phyloP scores from a whole-genome alignment of 2,329 filamentous ascomycete species.

The Fusarium longipes region DNA sequence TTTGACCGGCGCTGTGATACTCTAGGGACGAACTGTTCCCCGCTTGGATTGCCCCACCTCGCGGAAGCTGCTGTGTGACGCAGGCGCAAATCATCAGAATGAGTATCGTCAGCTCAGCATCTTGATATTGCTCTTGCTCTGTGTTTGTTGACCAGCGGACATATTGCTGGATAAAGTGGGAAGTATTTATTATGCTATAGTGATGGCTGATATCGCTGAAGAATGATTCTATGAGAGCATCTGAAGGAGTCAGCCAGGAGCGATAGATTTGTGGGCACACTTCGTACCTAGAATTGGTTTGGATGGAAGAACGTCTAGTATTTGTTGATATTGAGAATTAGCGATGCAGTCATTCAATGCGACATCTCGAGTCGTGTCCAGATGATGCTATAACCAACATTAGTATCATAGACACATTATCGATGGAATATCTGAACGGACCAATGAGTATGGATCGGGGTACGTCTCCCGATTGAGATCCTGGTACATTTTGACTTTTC shows the following conservation, averaged over 20 bases:
- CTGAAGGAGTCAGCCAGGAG: neutral
- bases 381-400: neutral
- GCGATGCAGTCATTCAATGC: neutral
- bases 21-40: neutral
- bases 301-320: neutral
- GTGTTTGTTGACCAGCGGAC: neutral
- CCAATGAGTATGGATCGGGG: neutral
- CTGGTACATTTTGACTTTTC: constrained; percentile 3
- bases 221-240: constrained; percentile 17
- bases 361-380: neutral
- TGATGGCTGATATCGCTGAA: constrained; percentile 26
- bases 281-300: constrained; percentile 3
- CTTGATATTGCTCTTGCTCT: neutral
- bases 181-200: constrained; percentile 15
- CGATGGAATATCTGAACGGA: neutral
- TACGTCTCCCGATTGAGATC: neutral
- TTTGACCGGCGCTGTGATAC: neutral
- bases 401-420: neutral
- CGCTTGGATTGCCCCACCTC: neutral
- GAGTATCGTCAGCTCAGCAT: constrained; percentile 12
- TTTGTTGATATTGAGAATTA: neutral
- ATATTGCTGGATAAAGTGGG: constrained; percentile 12
- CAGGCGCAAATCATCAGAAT: constrained; percentile 26
- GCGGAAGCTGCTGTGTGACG: constrained; percentile 3
- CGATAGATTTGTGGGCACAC: neutral